Base-by-base conservation (phyloP, 2,329 filamentous ascomycete genomes). In the Botrytis aclada region DNA sequence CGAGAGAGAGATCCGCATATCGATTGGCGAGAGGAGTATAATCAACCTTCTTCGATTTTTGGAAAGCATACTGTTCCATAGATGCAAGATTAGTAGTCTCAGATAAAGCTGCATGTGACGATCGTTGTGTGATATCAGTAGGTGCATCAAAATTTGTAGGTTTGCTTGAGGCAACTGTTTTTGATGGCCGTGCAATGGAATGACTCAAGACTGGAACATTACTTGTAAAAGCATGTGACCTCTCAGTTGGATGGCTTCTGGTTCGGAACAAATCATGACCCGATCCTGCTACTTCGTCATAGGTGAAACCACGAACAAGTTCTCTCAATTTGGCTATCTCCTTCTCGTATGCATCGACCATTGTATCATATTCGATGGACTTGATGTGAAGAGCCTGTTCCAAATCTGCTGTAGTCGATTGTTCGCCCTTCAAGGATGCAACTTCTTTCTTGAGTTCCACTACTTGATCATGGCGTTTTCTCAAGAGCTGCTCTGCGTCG, bases 381-480 rank as follows among this genome's bases (percentile, higher is more conserved):
- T 76, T 77, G 34, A 74, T 72, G 34, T 75, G 70, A 41, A 78
- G 58, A 39, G 71, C 54, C 29, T 75, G 69, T 58, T 77, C 71
- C n/a, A 77, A 69, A 39, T 77, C 74, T 43, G 72, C 65, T 25
- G 63, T 51, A 16, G 64, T 75, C 29, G 73, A 72, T 14, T 77
- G 73, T 39, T 74, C 66, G 18, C 73, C 72, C 77, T 86, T 86
- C 4, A 89, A 80, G 0, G 80, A 80, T 73, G 83, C 83, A 56
- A 89, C 80, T 75, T 88, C 85, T 76, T 85, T 86, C 79, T 87
- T 87, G 12, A 90, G 83, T 61, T 86, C 84, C 14, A 84, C 81
- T 74, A 90, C 88, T 79, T 88, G 88, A 56, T 84, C 83, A 73
- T 89, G 87, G 72, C 88, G 88, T 75, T 85, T 85, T 70, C 86